Evolutionary conservation across 345 rosid genomes (phyloP), one percentile per base, ranked within the genome.

Genomic region (Hirschfeldia incana): DNA sequence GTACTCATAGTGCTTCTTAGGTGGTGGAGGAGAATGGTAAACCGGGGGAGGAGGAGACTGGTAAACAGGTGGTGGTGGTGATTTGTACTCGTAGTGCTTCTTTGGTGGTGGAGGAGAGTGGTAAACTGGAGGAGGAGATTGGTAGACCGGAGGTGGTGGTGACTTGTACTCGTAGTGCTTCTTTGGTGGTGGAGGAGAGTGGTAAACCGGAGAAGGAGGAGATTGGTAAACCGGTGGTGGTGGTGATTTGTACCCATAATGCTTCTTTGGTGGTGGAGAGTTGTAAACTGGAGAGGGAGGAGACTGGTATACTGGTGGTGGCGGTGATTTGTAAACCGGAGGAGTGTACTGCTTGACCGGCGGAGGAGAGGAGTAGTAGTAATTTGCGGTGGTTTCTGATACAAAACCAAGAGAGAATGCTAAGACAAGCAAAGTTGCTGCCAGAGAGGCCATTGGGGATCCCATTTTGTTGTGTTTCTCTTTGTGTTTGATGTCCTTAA

Each of bases 341-440:
- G 81, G 73, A 57, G 77, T 15, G 83, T 10, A 88, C 83, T 51
- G 87, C 74, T 42, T 82, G 51, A 81, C 70, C 3, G 83, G 83
- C 33, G 84, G 84, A 30, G 81, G 81, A 64, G 88, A 83, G 16
- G 84, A 13, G 80, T 89, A 80, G 30, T 9, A 49, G 80, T 89
- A 77, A 65, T 81, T 13, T 0, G 89, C 93, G 0, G 84, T 57
- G 60, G 82, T 76, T 79, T 87, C 72, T 0, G 76, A 49, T 4
- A 88, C 87, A 46, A 86, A 86, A 76, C 71, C 69, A 7, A 92
- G 81, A 69, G 91, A 84, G 21, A 92, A 13, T 10, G 85, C 29
- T 5, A 82, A 73, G 78, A 85, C 79, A 21, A 90, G 57, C 9
- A 92, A 86, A 70, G 87, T 78, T 74, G 83, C 83, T 51, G 83